Evolutionary conservation across 2,329 filamentous ascomycete species (phyloP).

Genomic region (Metarhizium rileyi): DNA sequence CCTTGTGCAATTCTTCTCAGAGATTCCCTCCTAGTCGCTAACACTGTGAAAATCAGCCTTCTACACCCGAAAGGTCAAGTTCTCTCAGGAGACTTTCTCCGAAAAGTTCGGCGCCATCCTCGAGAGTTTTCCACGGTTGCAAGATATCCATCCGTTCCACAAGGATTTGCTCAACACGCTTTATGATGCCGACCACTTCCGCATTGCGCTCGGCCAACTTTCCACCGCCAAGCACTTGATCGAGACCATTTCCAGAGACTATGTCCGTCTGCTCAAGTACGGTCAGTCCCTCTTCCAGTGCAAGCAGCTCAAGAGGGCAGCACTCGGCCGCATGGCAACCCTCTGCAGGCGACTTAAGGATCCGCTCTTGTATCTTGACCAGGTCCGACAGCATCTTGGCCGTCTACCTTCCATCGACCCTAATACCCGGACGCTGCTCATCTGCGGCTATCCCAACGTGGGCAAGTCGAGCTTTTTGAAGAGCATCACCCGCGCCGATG

Average conservation of each 20-base stretch:
- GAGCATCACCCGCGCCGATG: conserved; percentile 87
- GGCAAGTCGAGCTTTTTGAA: conserved; percentile 95
- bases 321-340: conserved; percentile 94
- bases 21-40: neutral
- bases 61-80: conserved; percentile 98
- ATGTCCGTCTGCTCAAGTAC: conserved; percentile 86
- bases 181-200: conserved; percentile 97
- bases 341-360: conserved; percentile 93
- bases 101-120: conserved; percentile 89
- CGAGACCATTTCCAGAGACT: conserved; percentile 91
- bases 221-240: conserved; percentile 95
- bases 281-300: conserved; percentile 95
- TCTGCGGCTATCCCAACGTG: conserved; percentile 96
- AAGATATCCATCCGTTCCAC: conserved; percentile 94
- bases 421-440: conserved; percentile 89
- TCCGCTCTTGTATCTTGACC: conserved; percentile 87
- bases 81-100: conserved; percentile 90
- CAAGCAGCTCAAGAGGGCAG: conserved; percentile 96
- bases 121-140: conserved; percentile 83
- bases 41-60: conserved; percentile 50
- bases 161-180: conserved; percentile 80
- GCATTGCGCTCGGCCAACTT: conserved; percentile 90
- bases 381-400: conserved; percentile 83
- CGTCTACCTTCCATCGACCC: conserved; percentile 98
- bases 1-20: neutral